Percentiles rank a stretch among this genome's conserved stretches.
These are phyloP conservation scores for Pythium brachiatum DNA, from an alignment of 352 stramenopile genomes.

Conservation along the genomic window DNA sequence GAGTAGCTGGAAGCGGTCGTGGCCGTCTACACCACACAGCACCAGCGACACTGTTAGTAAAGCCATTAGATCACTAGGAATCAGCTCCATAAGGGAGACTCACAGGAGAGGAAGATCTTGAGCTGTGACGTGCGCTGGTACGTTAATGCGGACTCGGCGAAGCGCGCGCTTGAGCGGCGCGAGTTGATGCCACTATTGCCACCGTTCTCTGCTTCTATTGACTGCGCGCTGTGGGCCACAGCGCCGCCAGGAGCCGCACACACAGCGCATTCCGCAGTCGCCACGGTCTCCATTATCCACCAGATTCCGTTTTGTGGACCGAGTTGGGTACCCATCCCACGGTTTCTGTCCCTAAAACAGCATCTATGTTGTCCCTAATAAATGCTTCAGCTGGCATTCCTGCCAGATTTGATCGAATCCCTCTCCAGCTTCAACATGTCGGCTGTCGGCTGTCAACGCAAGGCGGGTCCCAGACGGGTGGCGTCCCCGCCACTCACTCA, in stretches of 20 bases:
- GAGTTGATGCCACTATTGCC: background rate
- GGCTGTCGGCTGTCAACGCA: too few relatives aligned
- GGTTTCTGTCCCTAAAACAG: background rate
- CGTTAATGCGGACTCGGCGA: conserved; percentile 9
- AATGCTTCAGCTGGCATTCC: too few relatives aligned
- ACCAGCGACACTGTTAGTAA: background rate
- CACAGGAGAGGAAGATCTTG: conserved; percentile 79
- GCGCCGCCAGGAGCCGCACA: conserved; percentile 10
- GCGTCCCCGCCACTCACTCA: too few relatives aligned
- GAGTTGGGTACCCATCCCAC: background rate
- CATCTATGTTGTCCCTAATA: conserved; percentile 3
- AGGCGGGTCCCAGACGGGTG: too few relatives aligned
- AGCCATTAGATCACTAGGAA: background rate
- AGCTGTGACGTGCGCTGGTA: conserved; percentile 50
- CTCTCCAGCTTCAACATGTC: too few relatives aligned
- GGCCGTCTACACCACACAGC: conserved; percentile 41
- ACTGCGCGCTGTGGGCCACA: conserved; percentile 11
- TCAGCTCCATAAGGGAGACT: background rate
- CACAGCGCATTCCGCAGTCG: conserved; percentile 6
- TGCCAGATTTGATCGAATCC: too few relatives aligned
- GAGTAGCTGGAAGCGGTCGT: conserved; percentile 70
- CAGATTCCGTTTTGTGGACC: background rate
- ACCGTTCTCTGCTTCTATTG: background rate
- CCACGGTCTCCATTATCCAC: background rate
- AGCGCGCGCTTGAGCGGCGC: background rate